A percentile compares a stretch with the other conserved stretches of the same genome.
These are phyloP conservation scores for Tuber aestivum DNA, from an alignment of 495 filamentous ascomycete genomes.

Conservation along the genomic window DNA sequence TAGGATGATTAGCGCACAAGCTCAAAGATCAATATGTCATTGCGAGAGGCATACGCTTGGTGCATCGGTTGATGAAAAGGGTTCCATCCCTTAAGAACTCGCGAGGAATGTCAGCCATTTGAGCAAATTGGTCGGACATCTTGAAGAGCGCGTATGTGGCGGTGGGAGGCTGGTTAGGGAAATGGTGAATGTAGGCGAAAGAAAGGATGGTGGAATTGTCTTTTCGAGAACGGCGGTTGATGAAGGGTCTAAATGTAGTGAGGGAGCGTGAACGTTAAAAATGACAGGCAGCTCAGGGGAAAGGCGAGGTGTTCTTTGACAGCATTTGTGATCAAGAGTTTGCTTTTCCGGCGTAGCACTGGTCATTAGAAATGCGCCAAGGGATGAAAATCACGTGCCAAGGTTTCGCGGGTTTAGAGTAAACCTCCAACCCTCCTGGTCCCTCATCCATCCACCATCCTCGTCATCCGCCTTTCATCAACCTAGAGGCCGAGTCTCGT, in stretches of 20 bases:
- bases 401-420: constrained; percentile 17
- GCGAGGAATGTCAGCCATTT: constrained; percentile 71
- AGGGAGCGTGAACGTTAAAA: constrained; percentile 26
- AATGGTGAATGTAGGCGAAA: constrained; percentile 12
- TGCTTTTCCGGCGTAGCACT: constrained; percentile 5
- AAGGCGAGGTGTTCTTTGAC: constrained; percentile 39
- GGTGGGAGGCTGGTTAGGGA: constrained; percentile 16
- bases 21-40: neutral
- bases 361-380: constrained; percentile 13
- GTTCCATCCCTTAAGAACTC: constrained; percentile 78
- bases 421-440: constrained; percentile 16
- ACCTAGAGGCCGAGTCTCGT: constrained; percentile 7
- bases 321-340: constrained; percentile 16
- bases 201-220: constrained; percentile 18
- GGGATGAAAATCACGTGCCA: constrained; percentile 28
- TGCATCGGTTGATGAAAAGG: constrained; percentile 75
- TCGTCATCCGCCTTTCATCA: constrained; percentile 13
- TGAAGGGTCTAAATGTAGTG: constrained; percentile 16
- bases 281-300: constrained; percentile 32
- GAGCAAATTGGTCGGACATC: constrained; percentile 74
- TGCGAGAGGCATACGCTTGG: constrained; percentile 59
- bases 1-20: constrained; percentile 21
- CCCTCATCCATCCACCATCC: constrained; percentile 26
- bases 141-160: constrained; percentile 13
- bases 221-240: constrained; percentile 17